Evolutionary conservation across 345 rosid genomes (phyloP).

Genomic region (Trapa bicornis): DNA sequence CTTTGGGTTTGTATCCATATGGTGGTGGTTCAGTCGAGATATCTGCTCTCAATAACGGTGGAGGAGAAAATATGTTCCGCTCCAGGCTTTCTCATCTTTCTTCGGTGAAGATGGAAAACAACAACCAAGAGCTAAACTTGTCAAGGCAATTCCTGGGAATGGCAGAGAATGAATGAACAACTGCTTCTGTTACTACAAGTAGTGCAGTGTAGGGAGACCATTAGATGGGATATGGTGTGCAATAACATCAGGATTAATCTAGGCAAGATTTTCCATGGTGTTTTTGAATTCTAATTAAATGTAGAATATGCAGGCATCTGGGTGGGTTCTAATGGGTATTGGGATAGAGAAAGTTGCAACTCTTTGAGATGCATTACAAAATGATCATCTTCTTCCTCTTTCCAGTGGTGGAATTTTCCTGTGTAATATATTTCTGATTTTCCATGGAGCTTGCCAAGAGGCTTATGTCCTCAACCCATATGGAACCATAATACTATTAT

Average conservation of each 20-base stretch:
- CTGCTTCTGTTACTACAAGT: constrained; percentile 24
- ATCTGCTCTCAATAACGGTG: constrained; percentile 10
- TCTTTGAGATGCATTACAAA: too few species aligned
- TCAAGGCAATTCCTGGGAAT: constrained; percentile 45
- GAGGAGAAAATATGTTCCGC: background rate
- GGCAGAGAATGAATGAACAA: constrained; percentile 31
- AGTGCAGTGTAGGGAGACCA: background rate
- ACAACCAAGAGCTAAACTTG: constrained; percentile 22
- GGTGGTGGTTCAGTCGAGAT: constrained; percentile 5
- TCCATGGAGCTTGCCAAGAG: background rate
- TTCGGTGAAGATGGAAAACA: constrained; percentile 53
- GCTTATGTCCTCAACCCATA: too few species aligned
- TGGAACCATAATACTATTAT: too few species aligned
- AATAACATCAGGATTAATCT: too few species aligned
- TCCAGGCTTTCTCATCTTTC: constrained; percentile 19
- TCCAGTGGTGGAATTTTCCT: too few species aligned
- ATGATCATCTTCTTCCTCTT: too few species aligned
- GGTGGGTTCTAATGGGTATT: background rate
- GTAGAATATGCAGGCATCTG: background rate
- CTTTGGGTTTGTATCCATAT: background rate
- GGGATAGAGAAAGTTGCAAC: too few species aligned
- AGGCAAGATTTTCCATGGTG: too few species aligned
- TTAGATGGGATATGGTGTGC: too few species aligned
- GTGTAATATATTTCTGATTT: background rate
- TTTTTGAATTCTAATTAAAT: too few species aligned